A percentile compares a stretch with the other conserved stretches of the same genome.
These are phyloP conservation scores for Amanita polypyramis DNA, from an alignment of 768 basidiomycete genomes.

Conservation along the genomic window DNA sequence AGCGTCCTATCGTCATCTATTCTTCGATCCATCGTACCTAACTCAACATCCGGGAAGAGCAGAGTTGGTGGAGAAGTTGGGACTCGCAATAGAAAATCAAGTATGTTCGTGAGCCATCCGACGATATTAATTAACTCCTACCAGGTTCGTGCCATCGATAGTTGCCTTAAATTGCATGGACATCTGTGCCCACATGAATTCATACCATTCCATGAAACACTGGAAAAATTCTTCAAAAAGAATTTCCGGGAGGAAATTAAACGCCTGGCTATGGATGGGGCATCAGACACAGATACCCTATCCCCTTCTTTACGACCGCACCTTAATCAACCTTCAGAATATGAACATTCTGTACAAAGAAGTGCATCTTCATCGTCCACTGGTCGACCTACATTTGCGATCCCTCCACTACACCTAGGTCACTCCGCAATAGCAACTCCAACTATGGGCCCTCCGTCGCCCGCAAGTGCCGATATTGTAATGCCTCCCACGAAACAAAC, in stretches of 20 bases:
- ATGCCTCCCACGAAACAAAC: slow-evolving; percentile 43
- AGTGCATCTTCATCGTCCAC: slow-evolving; percentile 37
- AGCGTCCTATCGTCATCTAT: slow-evolving; percentile 64
- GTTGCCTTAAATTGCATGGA: slow-evolving; percentile 76
- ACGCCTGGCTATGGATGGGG: slow-evolving; percentile 50
- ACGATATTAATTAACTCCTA: background rate
- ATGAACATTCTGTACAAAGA: slow-evolving; percentile 38
- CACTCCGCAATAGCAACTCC: slow-evolving; percentile 33
- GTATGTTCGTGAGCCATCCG: slow-evolving; percentile 12
- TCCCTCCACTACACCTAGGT: slow-evolving; percentile 45
- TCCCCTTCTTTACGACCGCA: slow-evolving; percentile 29
- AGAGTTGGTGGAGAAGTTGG: slow-evolving; percentile 64
- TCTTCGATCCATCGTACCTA: slow-evolving; percentile 64
- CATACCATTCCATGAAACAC: slow-evolving; percentile 83
- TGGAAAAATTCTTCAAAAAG: slow-evolving; percentile 77
- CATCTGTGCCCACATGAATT: slow-evolving; percentile 80
- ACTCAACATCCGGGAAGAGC: slow-evolving; percentile 57
- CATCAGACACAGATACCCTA: slow-evolving; percentile 32
- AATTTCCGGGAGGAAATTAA: slow-evolving; percentile 79
- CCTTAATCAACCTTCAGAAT: slow-evolving; percentile 32
- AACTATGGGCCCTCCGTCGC: slow-evolving; percentile 29
- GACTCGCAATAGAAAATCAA: slow-evolving; percentile 64
- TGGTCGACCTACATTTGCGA: slow-evolving; percentile 30
- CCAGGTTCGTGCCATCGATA: slow-evolving; percentile 72
- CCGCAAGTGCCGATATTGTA: slow-evolving; percentile 17